Percentiles rank a stretch among this genome's conserved stretches.
These are phyloP conservation scores for Cryptosporidium viatorum DNA, from an alignment of 169 alveolate species.

Conservation along the genomic window DNA sequence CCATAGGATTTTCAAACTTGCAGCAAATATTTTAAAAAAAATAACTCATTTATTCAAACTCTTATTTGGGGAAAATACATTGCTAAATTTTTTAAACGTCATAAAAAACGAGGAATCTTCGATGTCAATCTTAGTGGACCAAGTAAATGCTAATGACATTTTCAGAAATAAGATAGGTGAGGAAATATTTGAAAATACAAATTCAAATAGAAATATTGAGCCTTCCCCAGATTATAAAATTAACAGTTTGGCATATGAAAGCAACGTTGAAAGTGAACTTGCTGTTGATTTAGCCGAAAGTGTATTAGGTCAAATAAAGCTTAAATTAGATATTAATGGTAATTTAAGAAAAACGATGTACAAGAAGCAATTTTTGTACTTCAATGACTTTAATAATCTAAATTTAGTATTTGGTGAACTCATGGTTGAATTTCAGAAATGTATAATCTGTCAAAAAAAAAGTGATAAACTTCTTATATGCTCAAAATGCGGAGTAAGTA, in stretches of 20 bases:
- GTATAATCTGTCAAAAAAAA: slow-evolving; percentile 3
- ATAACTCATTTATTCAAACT: slow-evolving; percentile 9
- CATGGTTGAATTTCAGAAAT: neutral
- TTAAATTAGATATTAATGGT: neutral
- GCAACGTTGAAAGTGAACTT: neutral
- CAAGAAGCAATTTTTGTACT: neutral
- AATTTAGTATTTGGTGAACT: neutral
- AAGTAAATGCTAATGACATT: neutral
- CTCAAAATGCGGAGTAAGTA: neutral
- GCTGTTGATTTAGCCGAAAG: neutral
- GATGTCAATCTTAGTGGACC: slow-evolving; percentile 12
- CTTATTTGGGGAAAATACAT: slow-evolving; percentile 25
- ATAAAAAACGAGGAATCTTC: slow-evolving; percentile 1
- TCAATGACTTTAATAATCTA: neutral
- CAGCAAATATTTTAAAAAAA: slow-evolving; percentile 38
- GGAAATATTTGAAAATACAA: neutral
- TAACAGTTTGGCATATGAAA: neutral
- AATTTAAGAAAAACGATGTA: neutral
- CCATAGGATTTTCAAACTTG: slow-evolving; percentile 43
- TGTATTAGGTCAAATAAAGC: neutral
- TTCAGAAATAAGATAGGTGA: neutral
- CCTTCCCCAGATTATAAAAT: neutral
- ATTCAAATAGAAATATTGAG: neutral
- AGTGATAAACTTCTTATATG: slow-evolving; percentile 8
- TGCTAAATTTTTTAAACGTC: neutral